Evolutionary conservation across 2,329 filamentous ascomycete genomes (phyloP).

Genomic region (Verticillium isaacii): DNA sequence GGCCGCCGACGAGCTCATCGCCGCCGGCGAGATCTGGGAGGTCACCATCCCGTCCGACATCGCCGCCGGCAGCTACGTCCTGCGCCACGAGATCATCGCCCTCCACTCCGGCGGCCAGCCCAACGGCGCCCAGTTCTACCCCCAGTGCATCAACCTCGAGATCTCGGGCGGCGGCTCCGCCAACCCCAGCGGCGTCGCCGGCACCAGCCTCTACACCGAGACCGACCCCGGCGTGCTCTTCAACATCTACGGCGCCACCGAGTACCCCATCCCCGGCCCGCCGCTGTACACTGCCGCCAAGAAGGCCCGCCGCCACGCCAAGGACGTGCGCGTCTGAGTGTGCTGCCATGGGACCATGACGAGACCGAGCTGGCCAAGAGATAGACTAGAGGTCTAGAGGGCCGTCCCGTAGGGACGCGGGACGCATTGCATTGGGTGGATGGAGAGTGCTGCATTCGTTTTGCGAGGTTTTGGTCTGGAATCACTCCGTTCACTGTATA

Average conservation of each 20-base stretch:
- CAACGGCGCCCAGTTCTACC: slow-evolving; percentile 43
- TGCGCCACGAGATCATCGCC: slow-evolving; percentile 52
- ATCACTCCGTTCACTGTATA: no score
- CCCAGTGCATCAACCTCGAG: slow-evolving; percentile 47
- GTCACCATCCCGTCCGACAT: slow-evolving; percentile 41
- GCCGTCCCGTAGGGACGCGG: no score
- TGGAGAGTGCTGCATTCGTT: no score
- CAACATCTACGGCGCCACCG: slow-evolving; percentile 25
- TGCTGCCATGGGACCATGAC: no score
- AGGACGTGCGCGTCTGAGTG: background rate
- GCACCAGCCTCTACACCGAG: slow-evolving; percentile 29
- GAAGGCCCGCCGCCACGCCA: background rate
- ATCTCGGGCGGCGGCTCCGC: slow-evolving; percentile 33
- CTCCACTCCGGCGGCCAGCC: slow-evolving; percentile 40
- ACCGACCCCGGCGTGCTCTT: slow-evolving; percentile 28
- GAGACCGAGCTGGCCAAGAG: no score
- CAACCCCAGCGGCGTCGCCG: slow-evolving; percentile 22
- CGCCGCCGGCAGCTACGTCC: slow-evolving; percentile 47
- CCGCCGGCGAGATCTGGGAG: slow-evolving; percentile 39
- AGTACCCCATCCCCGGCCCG: slow-evolving; percentile 27
- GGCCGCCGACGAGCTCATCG: slow-evolving; percentile 49
- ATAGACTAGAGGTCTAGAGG: no score
- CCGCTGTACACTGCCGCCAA: slow-evolving; percentile 2
- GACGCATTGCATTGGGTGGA: no score
- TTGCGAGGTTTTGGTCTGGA: no score